phyloP scores from a whole-genome alignment of 768 basidiomycete species.

The Leccinum ochraceum region DNA sequence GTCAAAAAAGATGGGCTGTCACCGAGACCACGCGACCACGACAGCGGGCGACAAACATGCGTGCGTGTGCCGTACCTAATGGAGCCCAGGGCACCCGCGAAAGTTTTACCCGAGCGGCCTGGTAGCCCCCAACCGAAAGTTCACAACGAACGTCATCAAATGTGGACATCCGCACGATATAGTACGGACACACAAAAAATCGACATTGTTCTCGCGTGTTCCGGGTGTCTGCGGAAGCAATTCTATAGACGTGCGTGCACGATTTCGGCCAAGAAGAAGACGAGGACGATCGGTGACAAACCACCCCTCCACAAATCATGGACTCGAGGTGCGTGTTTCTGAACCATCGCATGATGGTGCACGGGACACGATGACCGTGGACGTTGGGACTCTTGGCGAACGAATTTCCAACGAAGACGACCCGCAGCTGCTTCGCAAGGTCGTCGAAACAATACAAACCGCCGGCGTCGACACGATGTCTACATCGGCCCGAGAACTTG shows the following conservation, averaged over 20 bases:
- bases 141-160: neutral
- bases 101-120: constrained; percentile 16
- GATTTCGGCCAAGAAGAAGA: neutral
- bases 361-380: neutral
- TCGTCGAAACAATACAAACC: neutral
- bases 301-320: neutral
- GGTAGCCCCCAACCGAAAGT: neutral
- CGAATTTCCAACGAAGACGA: neutral
- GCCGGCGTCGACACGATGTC: neutral
- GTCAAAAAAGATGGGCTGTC: constrained; percentile 4
- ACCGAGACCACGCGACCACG: constrained; percentile 20
- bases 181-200: neutral
- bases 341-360: neutral
- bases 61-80: constrained; percentile 1
- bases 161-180: neutral
- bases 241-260: neutral
- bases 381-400: neutral
- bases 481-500: neutral
- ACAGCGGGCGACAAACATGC: constrained; percentile 12
- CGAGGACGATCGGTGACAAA: neutral
- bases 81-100: constrained; percentile 23
- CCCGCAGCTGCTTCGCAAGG: neutral
- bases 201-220: neutral
- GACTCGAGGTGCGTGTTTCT: neutral
- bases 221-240: neutral